Base-by-base conservation (phyloP, 2,329 filamentous ascomycete species). In the Camillea tinctor region DNA sequence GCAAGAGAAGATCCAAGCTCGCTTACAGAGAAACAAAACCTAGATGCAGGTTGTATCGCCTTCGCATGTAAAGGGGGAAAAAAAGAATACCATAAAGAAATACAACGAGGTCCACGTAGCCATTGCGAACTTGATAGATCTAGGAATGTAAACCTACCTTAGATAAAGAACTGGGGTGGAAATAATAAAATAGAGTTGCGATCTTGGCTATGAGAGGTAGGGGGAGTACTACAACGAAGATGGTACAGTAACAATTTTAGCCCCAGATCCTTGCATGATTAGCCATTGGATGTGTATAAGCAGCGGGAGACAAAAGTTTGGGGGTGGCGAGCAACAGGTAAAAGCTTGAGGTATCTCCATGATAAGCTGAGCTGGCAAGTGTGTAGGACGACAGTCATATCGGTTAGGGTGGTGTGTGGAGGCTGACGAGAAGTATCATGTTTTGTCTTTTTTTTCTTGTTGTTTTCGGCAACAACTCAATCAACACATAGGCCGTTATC, bases 301-400 rank as follows among this genome's bases (percentile, higher is more conserved):
- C 36, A n/a, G 36, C 36, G 36, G n/a, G 15, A 44, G 36, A 9
- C n/a, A 4, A 44, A 44, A n/a, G 6, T 44, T 44, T 15, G 36
- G 36, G 17, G 15, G 36, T 44, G 36, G 36, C 36, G 11, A 15
- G 36, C 36, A 44, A 44, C 5, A 15, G 17, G 36, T 3, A 9
- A 15, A 44, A 44, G 13, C 2, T 44, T 15, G 11, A 44, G 36
- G 36, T 56, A 52, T 56, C 55, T 59, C 57, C 54, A 54, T 49
- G 30, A 44, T 50, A 44, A 44, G 36, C 36, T 44, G 36, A 44
- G 36, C 36, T 57, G 20, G 57, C 52, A 52, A 59, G 62, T 63
- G 61, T 57, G 54, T 63, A 63, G 63, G 58, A 63, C 61, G 58
- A 63, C 61, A 54, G 61, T 61, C 58, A 64, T 56, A 61, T 58